Evolutionary conservation across 257 asterid genomes (phyloP).

Genomic region (Solanum pinnatisectum): DNA sequence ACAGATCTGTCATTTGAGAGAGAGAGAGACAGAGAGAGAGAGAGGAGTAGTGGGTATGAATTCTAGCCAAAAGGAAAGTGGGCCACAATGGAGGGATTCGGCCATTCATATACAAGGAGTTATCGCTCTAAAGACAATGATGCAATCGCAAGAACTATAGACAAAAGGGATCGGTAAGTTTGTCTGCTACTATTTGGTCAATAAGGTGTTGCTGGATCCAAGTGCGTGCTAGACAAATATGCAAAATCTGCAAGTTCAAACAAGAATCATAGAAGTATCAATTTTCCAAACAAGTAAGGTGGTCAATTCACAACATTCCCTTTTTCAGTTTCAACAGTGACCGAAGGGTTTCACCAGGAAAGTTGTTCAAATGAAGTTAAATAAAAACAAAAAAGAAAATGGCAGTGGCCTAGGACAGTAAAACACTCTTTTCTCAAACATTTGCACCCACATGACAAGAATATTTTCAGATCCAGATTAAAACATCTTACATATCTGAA

Average conservation of each 20-base stretch:
- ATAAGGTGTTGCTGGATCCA: not conserved
- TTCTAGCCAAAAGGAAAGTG: not conserved
- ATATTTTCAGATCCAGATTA: not conserved
- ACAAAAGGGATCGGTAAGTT: not conserved
- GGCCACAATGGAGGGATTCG: not conserved
- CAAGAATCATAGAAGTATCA: not conserved
- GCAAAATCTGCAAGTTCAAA: not conserved
- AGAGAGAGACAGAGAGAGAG: not conserved
- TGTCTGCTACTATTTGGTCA: not conserved
- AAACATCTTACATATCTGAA: not conserved
- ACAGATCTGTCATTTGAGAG: not conserved
- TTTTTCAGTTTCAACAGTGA: not conserved
- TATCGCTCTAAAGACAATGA: not conserved
- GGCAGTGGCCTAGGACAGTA: not conserved
- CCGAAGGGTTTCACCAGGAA: not conserved
- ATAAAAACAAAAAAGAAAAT: not conserved
- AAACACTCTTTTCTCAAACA: not conserved
- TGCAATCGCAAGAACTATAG: not conserved
- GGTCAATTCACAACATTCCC: not conserved
- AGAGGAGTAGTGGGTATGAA: not conserved
- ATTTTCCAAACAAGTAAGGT: not conserved
- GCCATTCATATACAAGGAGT: not conserved
- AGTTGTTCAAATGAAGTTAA: not conserved
- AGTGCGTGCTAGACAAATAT: not conserved
- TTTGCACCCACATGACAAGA: not conserved